These are phyloP conservation scores for Carex pumila DNA, from an alignment of 176 grass and related monocot species.

Conservation along the genomic window DNA sequence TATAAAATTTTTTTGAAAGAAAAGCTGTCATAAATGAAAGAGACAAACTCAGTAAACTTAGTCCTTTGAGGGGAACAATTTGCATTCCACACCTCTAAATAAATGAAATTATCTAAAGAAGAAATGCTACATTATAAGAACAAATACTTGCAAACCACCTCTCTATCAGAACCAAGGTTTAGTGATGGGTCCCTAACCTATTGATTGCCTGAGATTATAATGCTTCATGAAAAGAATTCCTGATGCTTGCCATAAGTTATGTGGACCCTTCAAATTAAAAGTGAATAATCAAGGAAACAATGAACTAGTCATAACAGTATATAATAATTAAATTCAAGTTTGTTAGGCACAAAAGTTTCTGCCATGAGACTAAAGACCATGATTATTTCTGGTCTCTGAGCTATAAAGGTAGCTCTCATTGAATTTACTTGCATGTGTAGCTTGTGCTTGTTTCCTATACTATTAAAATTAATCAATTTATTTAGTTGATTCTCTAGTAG, in stretches of 20 bases:
- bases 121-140: not conserved
- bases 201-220: not conserved
- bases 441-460: not conserved
- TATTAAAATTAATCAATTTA: not conserved
- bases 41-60: not conserved
- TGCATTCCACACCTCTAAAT: not conserved
- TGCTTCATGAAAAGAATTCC: not conserved
- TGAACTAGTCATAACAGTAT: not conserved
- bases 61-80: not conserved
- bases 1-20: not conserved
- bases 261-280: not conserved
- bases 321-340: not conserved
- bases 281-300: not conserved
- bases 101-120: not conserved
- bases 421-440: not conserved
- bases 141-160: not conserved
- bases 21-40: not conserved
- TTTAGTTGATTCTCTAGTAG: not conserved
- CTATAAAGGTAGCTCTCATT: not conserved
- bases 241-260: not conserved
- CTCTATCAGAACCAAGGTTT: not conserved
- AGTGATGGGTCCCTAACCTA: not conserved
- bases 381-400: not conserved
- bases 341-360: not conserved
- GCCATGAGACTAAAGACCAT: not conserved